Evolutionary conservation across 495 filamentous ascomycete species (phyloP).

Genomic region (Haplographium delicatum): DNA sequence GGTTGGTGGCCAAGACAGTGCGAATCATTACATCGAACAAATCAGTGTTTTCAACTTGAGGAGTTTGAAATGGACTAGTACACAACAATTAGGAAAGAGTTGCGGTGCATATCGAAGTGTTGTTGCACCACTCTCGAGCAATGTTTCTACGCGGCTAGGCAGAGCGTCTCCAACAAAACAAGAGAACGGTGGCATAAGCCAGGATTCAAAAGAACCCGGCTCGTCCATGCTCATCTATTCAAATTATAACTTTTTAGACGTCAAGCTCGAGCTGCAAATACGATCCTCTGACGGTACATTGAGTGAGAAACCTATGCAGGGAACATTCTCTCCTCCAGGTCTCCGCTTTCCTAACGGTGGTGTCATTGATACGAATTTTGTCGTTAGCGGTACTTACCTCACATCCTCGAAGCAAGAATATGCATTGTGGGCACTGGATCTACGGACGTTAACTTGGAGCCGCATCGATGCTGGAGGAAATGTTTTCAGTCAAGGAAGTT

Average conservation of each 20-base stretch:
- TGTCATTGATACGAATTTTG: slow-evolving; percentile 89
- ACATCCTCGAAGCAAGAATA: slow-evolving; percentile 98
- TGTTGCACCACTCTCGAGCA: slow-evolving; percentile 70
- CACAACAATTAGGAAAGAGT: slow-evolving; percentile 73
- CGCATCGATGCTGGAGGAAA: slow-evolving; percentile 93
- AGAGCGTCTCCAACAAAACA: slow-evolving; percentile 23
- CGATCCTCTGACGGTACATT: slow-evolving; percentile 78
- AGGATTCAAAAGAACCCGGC: slow-evolving; percentile 53
- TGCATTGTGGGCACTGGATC: slow-evolving; percentile 90
- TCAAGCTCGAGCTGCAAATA: slow-evolving; percentile 91
- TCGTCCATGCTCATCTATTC: slow-evolving; percentile 96
- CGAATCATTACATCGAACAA: slow-evolving; percentile 98
- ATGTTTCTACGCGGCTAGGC: slow-evolving; percentile 67
- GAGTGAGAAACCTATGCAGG: slow-evolving; percentile 82
- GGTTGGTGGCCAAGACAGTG: slow-evolving; percentile 91
- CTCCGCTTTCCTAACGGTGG: slow-evolving; percentile 93
- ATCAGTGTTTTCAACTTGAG: slow-evolving; percentile 96
- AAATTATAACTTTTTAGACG: slow-evolving; percentile 97
- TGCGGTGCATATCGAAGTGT: slow-evolving; percentile 97
- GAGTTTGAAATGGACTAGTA: slow-evolving; percentile 93
- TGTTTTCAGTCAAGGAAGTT: slow-evolving; percentile 91
- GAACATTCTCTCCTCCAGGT: slow-evolving; percentile 80
- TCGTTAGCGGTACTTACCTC: slow-evolving; percentile 93
- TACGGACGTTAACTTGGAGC: slow-evolving; percentile 83
- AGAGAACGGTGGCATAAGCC: slow-evolving; percentile 31